phyloP scores from a whole-genome alignment of 2,329 filamentous ascomycete genomes.

The Escovopsis sp. region DNA sequence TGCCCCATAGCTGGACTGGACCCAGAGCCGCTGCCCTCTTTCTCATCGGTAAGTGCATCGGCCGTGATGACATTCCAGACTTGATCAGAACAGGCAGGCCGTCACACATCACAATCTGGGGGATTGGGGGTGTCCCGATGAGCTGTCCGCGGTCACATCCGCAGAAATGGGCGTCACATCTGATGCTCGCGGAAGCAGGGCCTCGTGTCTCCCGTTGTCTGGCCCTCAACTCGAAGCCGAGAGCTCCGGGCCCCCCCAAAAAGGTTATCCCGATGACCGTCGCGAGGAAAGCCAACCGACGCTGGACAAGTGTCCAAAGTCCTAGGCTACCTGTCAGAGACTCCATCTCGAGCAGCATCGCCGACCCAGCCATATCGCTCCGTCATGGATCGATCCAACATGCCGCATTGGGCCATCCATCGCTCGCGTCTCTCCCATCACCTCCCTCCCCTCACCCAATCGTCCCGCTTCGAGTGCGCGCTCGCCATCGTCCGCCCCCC shows the following conservation, averaged over 20 bases:
- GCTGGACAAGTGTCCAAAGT: constrained; percentile 43
- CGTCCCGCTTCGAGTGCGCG: too few relatives aligned
- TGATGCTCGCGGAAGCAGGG: constrained; percentile 13
- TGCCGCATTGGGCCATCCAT: neutral
- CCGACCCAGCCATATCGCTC: constrained; percentile 8
- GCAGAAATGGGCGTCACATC: constrained; percentile 13
- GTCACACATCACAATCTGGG: constrained; percentile 13
- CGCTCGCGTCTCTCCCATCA: too few relatives aligned
- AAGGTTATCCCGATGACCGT: constrained; percentile 20
- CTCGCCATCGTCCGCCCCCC: too few relatives aligned
- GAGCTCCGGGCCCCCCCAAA: constrained; percentile 13
- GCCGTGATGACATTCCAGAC: constrained; percentile 12
- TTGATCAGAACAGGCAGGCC: constrained; percentile 11
- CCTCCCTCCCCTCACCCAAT: too few relatives aligned
- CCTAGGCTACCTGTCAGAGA: neutral
- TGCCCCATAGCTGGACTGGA: too few relatives aligned
- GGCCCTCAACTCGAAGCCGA: constrained; percentile 23
- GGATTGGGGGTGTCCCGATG: constrained; percentile 14
- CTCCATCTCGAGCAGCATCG: constrained; percentile 11
- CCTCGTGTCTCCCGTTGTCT: constrained; percentile 24
- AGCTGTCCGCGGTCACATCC: constrained; percentile 30
- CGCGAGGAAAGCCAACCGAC: constrained; percentile 34
- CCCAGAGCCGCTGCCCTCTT: constrained; percentile 4
- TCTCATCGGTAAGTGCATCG: too few relatives aligned
- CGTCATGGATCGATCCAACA: neutral